phyloP scores from a whole-genome alignment of 2,329 filamentous ascomycete species.

The Xylariomycetidae sp. region DNA sequence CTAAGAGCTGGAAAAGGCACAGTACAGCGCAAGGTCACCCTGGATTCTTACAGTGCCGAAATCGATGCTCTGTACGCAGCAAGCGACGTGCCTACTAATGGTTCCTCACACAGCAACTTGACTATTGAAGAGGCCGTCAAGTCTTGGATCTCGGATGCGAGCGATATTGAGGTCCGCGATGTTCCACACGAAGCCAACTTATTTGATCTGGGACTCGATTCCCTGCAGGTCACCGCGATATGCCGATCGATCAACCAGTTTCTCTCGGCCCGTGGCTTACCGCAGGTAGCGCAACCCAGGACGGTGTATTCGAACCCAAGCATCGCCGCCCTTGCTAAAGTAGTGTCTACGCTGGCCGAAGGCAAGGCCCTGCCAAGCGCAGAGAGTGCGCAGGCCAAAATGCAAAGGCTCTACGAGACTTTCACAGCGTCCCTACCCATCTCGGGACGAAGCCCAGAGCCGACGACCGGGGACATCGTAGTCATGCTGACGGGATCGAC shows the following conservation, averaged over 20 bases:
- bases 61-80: slow-evolving; percentile 22
- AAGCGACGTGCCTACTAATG: no score
- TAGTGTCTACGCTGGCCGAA: slow-evolving; percentile 5
- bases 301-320: slow-evolving; percentile 34
- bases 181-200: slow-evolving; percentile 10
- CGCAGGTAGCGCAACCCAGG: no score
- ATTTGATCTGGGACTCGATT: slow-evolving; percentile 17
- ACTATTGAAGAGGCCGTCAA: slow-evolving; percentile 13
- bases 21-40: slow-evolving; percentile 18
- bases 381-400: slow-evolving; percentile 4
- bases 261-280: no score
- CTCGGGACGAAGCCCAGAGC: slow-evolving; percentile 2
- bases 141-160: slow-evolving; percentile 15
- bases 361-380: slow-evolving; percentile 1
- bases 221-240: slow-evolving; percentile 13
- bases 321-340: slow-evolving; percentile 10
- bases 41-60: slow-evolving; percentile 18
- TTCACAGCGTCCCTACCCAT: slow-evolving; percentile 10
- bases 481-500: slow-evolving; percentile 20
- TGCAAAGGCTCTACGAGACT: slow-evolving; percentile 9
- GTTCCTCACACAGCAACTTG: no score
- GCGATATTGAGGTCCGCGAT: slow-evolving; percentile 10
- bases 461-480: background rate
- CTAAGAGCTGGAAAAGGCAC: slow-evolving; percentile 23
- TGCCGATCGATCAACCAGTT: slow-evolving; percentile 8